A percentile compares a stretch with the other conserved stretches of the same genome.
Conservation (phyloP, 805 yeast species). For the Gaillardinia entomophila region DNA sequence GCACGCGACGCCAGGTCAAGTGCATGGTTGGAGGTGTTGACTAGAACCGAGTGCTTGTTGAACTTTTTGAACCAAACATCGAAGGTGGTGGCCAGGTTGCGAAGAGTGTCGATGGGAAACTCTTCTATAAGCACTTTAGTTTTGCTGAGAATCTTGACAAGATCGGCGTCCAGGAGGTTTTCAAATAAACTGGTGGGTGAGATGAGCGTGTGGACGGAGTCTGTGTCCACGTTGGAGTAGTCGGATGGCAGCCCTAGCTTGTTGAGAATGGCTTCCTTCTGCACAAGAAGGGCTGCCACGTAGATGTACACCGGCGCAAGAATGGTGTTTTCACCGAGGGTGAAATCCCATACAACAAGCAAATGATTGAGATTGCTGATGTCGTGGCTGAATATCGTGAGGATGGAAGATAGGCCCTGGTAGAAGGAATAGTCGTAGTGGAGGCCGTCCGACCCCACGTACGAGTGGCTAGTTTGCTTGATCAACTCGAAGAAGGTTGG, state of each 20-base stretch:
- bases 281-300: conserved; percentile 44
- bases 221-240: conserved; percentile 19
- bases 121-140: conserved; percentile 20
- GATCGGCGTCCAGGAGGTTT: conserved; percentile 18
- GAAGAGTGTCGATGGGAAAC: conserved; percentile 16
- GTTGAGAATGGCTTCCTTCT: conserved; percentile 38
- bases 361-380: conserved; percentile 43
- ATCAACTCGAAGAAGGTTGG: conserved; percentile 31
- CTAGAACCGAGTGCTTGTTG: conserved; percentile 26
- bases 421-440: conserved; percentile 30
- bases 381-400: conserved; percentile 79
- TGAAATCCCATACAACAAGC: conserved; percentile 62
- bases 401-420: conserved; percentile 69
- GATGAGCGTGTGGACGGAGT: conserved; percentile 27
- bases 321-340: conserved; percentile 54
- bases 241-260: conserved; percentile 8
- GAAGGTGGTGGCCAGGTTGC: conserved; percentile 16
- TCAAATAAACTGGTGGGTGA: conserved; percentile 27
- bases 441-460: conserved; percentile 16
- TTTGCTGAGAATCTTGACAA: conserved; percentile 19
- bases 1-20: conserved; percentile 4
- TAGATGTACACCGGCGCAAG: conserved; percentile 55
- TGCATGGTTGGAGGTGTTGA: conserved; percentile 23
- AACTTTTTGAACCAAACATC: conserved; percentile 30
- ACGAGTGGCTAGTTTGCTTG: conserved; percentile 32